Evolutionary conservation across 2,329 filamentous ascomycete species (phyloP).

Genomic region (Epichloe typhina): DNA sequence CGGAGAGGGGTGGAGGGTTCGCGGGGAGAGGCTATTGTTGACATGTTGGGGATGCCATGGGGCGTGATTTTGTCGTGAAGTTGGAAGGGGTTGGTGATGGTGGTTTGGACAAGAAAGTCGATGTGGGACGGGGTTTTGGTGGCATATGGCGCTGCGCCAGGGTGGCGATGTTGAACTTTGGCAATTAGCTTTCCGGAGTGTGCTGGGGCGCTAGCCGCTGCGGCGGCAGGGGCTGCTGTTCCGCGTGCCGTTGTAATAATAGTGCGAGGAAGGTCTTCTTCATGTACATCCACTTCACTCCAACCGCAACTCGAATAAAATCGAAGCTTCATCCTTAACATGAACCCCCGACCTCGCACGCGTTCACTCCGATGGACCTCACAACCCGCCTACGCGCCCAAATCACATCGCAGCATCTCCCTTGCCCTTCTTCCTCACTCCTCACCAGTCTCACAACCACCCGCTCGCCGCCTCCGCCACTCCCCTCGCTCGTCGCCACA

Average conservation of each 20-base stretch:
- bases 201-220: no score
- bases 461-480: slow-evolving; percentile 42
- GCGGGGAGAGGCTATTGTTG: slow-evolving; percentile 50
- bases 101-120: background rate
- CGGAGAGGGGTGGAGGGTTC: slow-evolving; percentile 44
- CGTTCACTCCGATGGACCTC: slow-evolving; percentile 10
- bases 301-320: no score
- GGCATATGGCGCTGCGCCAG: no score
- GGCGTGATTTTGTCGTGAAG: background rate
- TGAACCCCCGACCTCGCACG: no score
- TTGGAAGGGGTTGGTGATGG: background rate
- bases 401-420: slow-evolving; percentile 40
- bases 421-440: slow-evolving; percentile 43
- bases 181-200: no score
- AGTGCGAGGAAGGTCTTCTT: no score
- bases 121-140: no score
- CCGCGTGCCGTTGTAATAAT: no score
- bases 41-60: slow-evolving; percentile 29
- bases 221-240: no score
- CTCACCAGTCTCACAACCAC: slow-evolving; percentile 47
- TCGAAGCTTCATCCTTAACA: no score
- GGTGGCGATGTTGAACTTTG: no score
- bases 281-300: no score
- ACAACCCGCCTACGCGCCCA: slow-evolving; percentile 21
- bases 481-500: slow-evolving; percentile 63